Percentiles rank a stretch among this genome's conserved stretches.
Evolutionary conservation across 1,284 basidiomycete species (phyloP).

Genomic region (Neolentinus lepideus): DNA sequence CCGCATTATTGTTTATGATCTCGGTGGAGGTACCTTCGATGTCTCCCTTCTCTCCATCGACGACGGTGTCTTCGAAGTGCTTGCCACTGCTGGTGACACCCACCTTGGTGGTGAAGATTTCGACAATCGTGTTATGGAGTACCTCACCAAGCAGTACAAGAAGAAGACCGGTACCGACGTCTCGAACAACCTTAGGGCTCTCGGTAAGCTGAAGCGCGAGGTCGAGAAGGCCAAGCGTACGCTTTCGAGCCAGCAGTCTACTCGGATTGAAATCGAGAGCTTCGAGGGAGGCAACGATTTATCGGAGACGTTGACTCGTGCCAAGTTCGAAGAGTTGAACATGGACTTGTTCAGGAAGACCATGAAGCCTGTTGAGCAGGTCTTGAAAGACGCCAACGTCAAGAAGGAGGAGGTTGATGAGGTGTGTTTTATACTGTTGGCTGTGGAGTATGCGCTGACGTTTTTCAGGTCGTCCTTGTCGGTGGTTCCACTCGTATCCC

Average conservation of each 20-base stretch:
- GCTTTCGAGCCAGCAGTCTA: conserved; percentile 74
- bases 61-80: conserved; percentile 96
- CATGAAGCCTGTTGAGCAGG: conserved; percentile 99
- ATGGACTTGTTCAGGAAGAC: conserved; percentile 99
- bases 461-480: conserved; percentile 72
- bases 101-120: conserved; percentile 99
- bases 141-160: conserved; percentile 92
- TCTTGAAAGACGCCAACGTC: conserved; percentile 94
- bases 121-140: conserved; percentile 93
- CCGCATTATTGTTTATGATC: conserved; percentile 96
- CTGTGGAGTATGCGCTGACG: not conserved
- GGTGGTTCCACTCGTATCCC: conserved; percentile 99
- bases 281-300: conserved; percentile 98
- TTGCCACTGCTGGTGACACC: conserved; percentile 97
- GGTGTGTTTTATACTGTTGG: conserved; percentile 31
- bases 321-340: conserved; percentile 99
- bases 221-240: conserved; percentile 99
- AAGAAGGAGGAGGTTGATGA: conserved; percentile 98
- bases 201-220: conserved; percentile 97
- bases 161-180: conserved; percentile 93
- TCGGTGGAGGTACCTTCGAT: conserved; percentile 78
- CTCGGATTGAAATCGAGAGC: conserved; percentile 69
- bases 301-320: conserved; percentile 92
- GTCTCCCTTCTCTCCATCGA: conserved; percentile 97
- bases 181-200: conserved; percentile 78